Base-by-base conservation (phyloP, 2,329 filamentous ascomycete species). In the Hypomyces rosellus region DNA sequence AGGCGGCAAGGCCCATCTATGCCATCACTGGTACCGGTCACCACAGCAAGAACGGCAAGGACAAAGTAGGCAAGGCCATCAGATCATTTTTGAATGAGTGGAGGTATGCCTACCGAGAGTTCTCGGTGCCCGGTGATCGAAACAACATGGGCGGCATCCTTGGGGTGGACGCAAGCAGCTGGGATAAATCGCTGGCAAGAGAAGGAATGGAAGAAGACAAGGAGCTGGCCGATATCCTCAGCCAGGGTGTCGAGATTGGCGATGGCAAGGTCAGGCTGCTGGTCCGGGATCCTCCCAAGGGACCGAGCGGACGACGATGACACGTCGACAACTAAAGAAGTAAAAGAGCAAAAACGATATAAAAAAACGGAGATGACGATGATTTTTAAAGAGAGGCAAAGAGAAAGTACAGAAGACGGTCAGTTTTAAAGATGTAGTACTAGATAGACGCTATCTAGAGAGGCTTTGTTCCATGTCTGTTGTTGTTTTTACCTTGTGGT, bases 11-110 rank as follows among this genome's bases (percentile, higher is more conserved):
- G 18, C 88, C 92, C 3, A 80, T 99, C 39, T 99, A 97, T 65
- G 91, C 91, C 58, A 97, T 99, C 65, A 96, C 91, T 1, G 93
- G 93, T 41, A 97, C 92, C 1, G 93, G 92, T 3, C 91, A 97
- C 63, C 93, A 99, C 70, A 95, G 89, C 67, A 97, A 97, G 75
- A 96, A 96, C 64, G 92, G 93, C 61, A 97, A 97, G 68, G 93
- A 99, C 70, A 99, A 99, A 71, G 89, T 99, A 34, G 92, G 92
- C 64, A 96, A 95, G 71, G 90, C 91, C 1, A 85, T 97, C 55
- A 85, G 93, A 49, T 83, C 81, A 58, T 97, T 95, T 72, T 74
- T 99, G 49, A 95, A 92, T 64, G 92, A 97, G 66, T 96, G 91
- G 90, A 83, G 89, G 55, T 99, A 96, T 65, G 87, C 89, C 0